phyloP scores from a whole-genome alignment of 805 yeast genomes.

The Ogataea methanolica region DNA sequence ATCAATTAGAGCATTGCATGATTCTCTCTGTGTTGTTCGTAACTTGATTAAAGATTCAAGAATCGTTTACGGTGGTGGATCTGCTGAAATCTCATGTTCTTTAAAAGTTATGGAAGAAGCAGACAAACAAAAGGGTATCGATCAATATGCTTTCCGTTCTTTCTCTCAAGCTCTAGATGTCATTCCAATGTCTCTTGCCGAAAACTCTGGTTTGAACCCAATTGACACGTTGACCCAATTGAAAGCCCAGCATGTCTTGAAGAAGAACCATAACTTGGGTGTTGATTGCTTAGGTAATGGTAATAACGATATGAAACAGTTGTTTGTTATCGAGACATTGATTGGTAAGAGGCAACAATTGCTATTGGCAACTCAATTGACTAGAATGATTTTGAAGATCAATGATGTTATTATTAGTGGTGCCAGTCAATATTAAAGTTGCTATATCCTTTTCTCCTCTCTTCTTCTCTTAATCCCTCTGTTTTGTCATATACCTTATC shows the following conservation, averaged over 20 bases:
- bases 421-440: constrained; percentile 24
- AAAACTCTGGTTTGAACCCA: constrained; percentile 93
- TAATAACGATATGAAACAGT: constrained; percentile 86
- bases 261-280: constrained; percentile 68
- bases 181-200: constrained; percentile 93
- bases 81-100: constrained; percentile 93
- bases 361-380: constrained; percentile 90
- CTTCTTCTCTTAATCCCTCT: neutral
- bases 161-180: constrained; percentile 87
- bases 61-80: constrained; percentile 99
- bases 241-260: constrained; percentile 80
- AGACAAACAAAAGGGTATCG: constrained; percentile 89
- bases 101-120: constrained; percentile 88
- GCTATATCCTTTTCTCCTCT: neutral
- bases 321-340: constrained; percentile 93
- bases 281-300: constrained; percentile 92
- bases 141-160: constrained; percentile 96
- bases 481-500: neutral
- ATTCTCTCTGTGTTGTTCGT: constrained; percentile 95
- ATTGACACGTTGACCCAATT: constrained; percentile 82
- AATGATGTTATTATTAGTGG: constrained; percentile 85
- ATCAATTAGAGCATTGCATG: constrained; percentile 93
- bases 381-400: constrained; percentile 96
- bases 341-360: constrained; percentile 97
- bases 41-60: constrained; percentile 87